These are phyloP conservation scores for Huiozyma naganishii DNA, from an alignment of 805 yeast genomes.

Conservation along the genomic window DNA sequence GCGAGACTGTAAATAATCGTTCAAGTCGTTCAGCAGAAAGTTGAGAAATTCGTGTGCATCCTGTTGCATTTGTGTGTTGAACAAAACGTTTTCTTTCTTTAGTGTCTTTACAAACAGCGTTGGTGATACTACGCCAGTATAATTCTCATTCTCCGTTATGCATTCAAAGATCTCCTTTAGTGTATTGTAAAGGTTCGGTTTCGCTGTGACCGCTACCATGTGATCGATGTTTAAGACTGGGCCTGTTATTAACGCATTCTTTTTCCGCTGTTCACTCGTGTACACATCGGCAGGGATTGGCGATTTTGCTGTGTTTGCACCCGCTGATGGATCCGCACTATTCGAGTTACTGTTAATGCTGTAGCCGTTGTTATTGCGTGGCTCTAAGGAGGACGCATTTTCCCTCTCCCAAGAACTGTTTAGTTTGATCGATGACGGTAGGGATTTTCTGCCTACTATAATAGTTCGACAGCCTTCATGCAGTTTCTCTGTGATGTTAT, in stretches of 20 bases:
- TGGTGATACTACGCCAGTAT: conserved; percentile 81
- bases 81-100: conserved; percentile 73
- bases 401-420: too few relatives aligned
- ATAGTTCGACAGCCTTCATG: conserved; percentile 21
- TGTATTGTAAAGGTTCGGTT: conserved; percentile 45
- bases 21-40: conserved; percentile 67
- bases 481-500: conserved; percentile 19
- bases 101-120: conserved; percentile 58
- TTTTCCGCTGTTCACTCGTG: conserved; percentile 61
- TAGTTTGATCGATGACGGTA: too few relatives aligned
- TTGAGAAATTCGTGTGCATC: conserved; percentile 97
- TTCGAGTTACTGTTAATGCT: background rate
- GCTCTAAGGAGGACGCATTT: too few relatives aligned
- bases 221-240: conserved; percentile 79
- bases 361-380: background rate
- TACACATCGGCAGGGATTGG: background rate
- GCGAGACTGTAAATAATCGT: conserved; percentile 28
- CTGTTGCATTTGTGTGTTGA: conserved; percentile 89
- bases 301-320: background rate
- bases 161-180: conserved; percentile 79
- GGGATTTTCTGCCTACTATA: conserved; percentile 19
- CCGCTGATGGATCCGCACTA: background rate
- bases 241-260: conserved; percentile 66
- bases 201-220: conserved; percentile 31
- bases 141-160: conserved; percentile 58